A percentile compares a stretch with the other conserved stretches of the same genome.
These are phyloP conservation scores for Scenedesmus sp. DNA, from an alignment of 163 green algal species.

Conservation along the genomic window DNA sequence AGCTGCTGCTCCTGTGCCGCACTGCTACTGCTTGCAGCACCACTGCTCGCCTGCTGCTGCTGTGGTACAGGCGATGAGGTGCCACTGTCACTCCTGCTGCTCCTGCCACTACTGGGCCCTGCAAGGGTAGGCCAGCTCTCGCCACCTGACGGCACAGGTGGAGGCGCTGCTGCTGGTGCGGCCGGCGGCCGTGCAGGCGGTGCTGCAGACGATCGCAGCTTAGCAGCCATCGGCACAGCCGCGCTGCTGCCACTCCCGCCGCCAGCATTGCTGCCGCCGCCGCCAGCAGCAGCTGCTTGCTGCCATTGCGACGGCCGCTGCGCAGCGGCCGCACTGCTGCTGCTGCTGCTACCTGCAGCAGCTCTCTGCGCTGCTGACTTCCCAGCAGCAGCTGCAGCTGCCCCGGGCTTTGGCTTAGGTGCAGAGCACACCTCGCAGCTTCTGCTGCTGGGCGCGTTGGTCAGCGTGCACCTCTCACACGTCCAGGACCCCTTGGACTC, in stretches of 20 bases:
- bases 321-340: neutral
- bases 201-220: neutral
- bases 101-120: neutral
- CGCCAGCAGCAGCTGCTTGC: neutral
- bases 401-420: neutral
- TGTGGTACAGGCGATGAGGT: neutral
- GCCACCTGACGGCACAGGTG: neutral
- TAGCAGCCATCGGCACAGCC: neutral
- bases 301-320: neutral
- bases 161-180: neutral
- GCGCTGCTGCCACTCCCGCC: slow-evolving; percentile 13
- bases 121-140: slow-evolving; percentile 25
- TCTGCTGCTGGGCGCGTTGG: slow-evolving; percentile 72
- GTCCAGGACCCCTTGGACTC: slow-evolving; percentile 69
- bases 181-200: neutral
- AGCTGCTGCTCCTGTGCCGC: slow-evolving; percentile 12
- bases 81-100: neutral
- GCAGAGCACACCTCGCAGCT: slow-evolving; percentile 60
- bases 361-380: neutral
- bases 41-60: slow-evolving; percentile 22
- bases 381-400: neutral
- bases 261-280: slow-evolving; percentile 31
- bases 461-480: slow-evolving; percentile 74
- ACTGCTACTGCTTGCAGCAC: neutral
- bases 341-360: slow-evolving; percentile 31